Evolutionary conservation across 2,329 filamentous ascomycete species (phyloP).

Genomic region (Verticillium albo-atrum): DNA sequence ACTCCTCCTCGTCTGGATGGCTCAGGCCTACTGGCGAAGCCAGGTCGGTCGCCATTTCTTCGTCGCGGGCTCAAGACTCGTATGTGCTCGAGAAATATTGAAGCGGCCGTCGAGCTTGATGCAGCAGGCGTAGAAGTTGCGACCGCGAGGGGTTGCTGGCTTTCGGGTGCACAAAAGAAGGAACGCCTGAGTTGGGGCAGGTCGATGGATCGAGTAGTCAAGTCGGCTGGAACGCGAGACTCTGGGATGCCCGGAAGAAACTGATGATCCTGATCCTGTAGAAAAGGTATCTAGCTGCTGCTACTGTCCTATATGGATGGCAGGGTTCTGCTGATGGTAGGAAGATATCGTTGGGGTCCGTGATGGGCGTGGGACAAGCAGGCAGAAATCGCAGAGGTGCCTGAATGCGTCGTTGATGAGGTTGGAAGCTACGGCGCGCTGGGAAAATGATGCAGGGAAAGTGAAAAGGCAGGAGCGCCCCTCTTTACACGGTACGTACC

Average conservation of each 20-base stretch:
- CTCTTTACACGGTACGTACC: not conserved
- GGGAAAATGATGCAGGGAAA: not conserved
- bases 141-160: too few relatives aligned
- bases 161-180: not conserved
- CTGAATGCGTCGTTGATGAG: not conserved
- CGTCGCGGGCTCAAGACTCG: too few relatives aligned
- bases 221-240: not conserved
- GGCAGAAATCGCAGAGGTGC: not conserved
- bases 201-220: not conserved
- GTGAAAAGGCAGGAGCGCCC: not conserved
- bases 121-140: too few relatives aligned
- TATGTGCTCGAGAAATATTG: too few relatives aligned
- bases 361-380: not conserved
- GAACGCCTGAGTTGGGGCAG: not conserved
- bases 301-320: too few relatives aligned
- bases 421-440: not conserved
- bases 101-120: too few relatives aligned
- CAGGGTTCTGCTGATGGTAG: not conserved
- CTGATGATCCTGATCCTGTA: not conserved
- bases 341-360: not conserved
- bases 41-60: conserved; percentile 7
- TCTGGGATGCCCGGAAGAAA: not conserved
- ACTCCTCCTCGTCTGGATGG: conserved; percentile 7
- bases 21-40: conserved; percentile 3
- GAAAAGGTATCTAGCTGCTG: too few relatives aligned